Conservation (phyloP, 768 basidiomycete species). For the Mycena latifolia region DNA sequence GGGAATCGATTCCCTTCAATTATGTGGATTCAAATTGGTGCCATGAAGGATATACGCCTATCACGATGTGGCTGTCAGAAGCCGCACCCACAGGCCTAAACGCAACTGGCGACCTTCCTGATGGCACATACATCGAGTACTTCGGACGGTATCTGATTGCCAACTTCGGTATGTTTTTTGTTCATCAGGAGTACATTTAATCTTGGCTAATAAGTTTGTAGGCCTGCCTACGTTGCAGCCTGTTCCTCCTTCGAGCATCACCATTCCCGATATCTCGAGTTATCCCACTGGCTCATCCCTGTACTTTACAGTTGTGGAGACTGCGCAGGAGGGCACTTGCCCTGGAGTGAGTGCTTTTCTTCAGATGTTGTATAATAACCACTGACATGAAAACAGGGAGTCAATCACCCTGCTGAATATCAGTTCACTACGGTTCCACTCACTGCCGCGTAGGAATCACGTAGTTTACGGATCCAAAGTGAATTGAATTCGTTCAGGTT, state of each 20-base stretch:
- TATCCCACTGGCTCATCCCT: background rate
- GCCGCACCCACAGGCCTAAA: constrained; percentile 11
- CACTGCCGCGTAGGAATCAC: background rate
- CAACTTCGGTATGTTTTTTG: constrained; percentile 7
- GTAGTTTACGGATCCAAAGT: too few species aligned
- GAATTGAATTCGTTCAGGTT: too few species aligned
- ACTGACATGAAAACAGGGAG: too few species aligned
- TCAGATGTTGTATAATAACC: too few species aligned
- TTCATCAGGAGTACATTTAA: background rate
- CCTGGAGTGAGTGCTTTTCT: background rate
- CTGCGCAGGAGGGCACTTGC: background rate
- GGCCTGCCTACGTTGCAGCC: background rate
- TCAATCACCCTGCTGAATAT: background rate
- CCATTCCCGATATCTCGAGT: constrained; percentile 1
- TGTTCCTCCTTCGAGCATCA: constrained; percentile 3
- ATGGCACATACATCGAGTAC: constrained; percentile 2
- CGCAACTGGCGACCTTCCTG: background rate
- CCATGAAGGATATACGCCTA: constrained; percentile 19
- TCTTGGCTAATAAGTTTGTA: background rate
- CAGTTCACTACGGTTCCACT: background rate
- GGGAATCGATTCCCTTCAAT: constrained; percentile 5
- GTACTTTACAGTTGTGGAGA: background rate
- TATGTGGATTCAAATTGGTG: constrained; percentile 17
- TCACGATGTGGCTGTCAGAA: constrained; percentile 7
- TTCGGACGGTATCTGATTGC: constrained; percentile 7